Conservation (phyloP, 257 asterid species). For the Ocimum tenuiflorum region DNA sequence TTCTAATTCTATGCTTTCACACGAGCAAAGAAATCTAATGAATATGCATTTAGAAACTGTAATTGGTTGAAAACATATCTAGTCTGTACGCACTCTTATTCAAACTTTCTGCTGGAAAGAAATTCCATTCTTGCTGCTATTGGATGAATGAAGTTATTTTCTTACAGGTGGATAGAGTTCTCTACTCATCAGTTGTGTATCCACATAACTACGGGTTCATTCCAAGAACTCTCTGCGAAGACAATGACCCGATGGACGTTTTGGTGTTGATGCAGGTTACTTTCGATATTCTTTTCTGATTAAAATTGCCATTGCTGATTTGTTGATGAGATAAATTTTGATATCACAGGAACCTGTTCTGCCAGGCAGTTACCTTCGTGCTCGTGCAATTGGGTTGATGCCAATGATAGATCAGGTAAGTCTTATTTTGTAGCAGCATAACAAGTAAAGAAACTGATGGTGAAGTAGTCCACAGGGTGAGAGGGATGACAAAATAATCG, state of each 20-base stretch:
- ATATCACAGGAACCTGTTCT: constrained; percentile 66
- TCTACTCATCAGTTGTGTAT: constrained; percentile 90
- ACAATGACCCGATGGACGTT: constrained; percentile 86
- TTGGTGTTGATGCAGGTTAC: constrained; percentile 83
- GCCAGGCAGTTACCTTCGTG: constrained; percentile 84
- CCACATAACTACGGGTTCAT: constrained; percentile 95
- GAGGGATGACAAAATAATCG: constrained; percentile 85
- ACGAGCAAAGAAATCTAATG: background rate
- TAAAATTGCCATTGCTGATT: background rate
- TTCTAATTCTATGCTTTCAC: background rate
- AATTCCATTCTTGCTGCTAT: background rate
- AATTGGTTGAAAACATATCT: background rate
- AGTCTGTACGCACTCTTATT: background rate
- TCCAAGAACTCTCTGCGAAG: constrained; percentile 87
- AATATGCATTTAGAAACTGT: background rate
- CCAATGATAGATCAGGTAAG: constrained; percentile 95
- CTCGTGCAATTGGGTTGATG: constrained; percentile 95
- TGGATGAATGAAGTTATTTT: background rate
- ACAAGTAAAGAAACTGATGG: no score
- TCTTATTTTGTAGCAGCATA: no score
- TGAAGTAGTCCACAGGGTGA: constrained; percentile 52
- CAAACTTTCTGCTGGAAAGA: no score
- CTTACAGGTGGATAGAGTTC: constrained; percentile 70
- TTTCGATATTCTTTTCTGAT: background rate
- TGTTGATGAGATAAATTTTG: background rate